Evolutionary conservation across 345 rosid species (phyloP).

Genomic region (Melaleuca alternifolia): DNA sequence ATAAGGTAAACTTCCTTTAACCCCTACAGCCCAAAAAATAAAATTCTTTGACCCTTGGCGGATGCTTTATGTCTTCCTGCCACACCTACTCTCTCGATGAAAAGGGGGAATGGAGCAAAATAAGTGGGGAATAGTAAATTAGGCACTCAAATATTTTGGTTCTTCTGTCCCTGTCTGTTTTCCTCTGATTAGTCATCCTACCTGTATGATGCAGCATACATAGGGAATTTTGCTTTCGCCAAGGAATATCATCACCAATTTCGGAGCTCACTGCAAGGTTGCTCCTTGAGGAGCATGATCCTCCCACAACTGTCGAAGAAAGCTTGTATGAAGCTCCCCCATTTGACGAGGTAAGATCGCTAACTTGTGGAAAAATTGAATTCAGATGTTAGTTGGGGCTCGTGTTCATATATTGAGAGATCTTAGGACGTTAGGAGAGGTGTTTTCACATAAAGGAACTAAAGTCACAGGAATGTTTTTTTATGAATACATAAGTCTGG

Average conservation of each 20-base stretch:
- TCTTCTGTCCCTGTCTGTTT: background rate
- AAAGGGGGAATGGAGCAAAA: background rate
- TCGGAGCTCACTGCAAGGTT: slow-evolving; percentile 80
- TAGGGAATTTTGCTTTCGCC: slow-evolving; percentile 67
- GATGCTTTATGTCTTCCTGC: background rate
- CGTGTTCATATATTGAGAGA: background rate
- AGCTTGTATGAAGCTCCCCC: slow-evolving; percentile 71
- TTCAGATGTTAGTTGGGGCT: background rate
- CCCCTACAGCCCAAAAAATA: background rate
- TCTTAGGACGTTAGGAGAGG: background rate
- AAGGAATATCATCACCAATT: slow-evolving; percentile 72
- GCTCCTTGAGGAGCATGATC: slow-evolving; percentile 79
- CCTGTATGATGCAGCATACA: slow-evolving; percentile 62
- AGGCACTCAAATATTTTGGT: background rate
- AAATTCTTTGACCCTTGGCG: background rate
- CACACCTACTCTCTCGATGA: background rate
- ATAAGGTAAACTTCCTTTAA: slow-evolving; percentile 36
- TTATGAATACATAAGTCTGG: background rate
- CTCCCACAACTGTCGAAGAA: slow-evolving; percentile 70
- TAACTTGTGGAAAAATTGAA: background rate
- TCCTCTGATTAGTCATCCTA: background rate
- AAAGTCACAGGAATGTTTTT: background rate
- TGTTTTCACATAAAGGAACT: background rate
- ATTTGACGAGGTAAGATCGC: slow-evolving; percentile 71
- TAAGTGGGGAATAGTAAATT: background rate